phyloP scores from a whole-genome alignment of 31 red algal species.

The Odonthalia washingtoniensis region DNA sequence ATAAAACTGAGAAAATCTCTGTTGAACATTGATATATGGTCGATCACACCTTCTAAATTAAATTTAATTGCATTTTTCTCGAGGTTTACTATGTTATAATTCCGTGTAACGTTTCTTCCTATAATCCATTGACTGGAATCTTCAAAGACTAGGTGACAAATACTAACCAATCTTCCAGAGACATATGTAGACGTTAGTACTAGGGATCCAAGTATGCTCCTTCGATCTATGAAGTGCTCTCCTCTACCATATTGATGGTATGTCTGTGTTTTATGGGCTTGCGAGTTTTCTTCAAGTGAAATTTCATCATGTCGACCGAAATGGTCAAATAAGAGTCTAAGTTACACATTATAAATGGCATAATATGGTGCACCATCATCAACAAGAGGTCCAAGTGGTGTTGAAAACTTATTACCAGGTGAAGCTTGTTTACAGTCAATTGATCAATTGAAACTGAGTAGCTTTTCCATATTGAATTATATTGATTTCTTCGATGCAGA shows the following conservation, averaged over 20 bases:
- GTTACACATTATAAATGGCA: not conserved
- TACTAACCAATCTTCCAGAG: not conserved
- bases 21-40: not conserved
- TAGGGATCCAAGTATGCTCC: not conserved
- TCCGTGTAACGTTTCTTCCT: not conserved
- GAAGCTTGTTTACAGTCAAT: too few relatives aligned
- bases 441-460: too few relatives aligned
- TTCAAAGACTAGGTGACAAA: not conserved
- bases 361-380: not conserved
- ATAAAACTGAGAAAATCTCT: not conserved
- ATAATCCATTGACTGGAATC: slow-evolving; percentile 17
- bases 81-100: not conserved
- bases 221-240: not conserved
- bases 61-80: not conserved
- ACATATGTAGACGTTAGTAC: not conserved
- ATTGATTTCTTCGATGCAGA: too few relatives aligned
- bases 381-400: slow-evolving; percentile 16
- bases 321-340: too few relatives aligned
- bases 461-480: too few relatives aligned
- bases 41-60: not conserved
- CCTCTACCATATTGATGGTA: not conserved
- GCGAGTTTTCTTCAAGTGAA: too few relatives aligned
- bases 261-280: too few relatives aligned
- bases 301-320: too few relatives aligned
- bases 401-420: not conserved